Percentiles rank a stretch among this genome's conserved stretches.
Conservation (phyloP, 306 rosid genomes). For the Phaseolus lunatus region DNA sequence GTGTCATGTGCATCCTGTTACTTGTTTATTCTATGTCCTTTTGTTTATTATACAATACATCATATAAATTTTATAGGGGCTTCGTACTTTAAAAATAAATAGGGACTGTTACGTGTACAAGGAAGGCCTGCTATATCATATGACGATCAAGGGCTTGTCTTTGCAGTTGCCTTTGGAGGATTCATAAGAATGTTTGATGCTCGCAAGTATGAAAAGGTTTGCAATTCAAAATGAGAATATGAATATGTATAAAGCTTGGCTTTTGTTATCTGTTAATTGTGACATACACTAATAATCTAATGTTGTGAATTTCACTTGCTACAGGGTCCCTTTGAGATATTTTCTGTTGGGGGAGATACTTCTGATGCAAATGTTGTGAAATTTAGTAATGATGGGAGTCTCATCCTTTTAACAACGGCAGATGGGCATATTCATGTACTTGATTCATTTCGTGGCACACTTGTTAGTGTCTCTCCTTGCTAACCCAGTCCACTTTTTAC, state of each 20-base stretch:
- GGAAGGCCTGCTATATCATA: conserved; percentile 96
- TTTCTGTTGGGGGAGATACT: conserved; percentile 86
- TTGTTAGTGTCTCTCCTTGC: conserved; percentile 59
- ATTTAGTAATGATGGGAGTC: conserved; percentile 95
- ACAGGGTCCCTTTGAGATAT: conserved; percentile 94
- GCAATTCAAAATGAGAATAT: conserved; percentile 37
- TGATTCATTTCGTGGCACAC: conserved; percentile 94
- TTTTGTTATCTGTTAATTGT: conserved; percentile 19
- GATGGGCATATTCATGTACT: conserved; percentile 92
- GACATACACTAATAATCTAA: conserved; percentile 35
- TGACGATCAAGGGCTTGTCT: conserved; percentile 93
- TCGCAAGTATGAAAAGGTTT: conserved; percentile 88
- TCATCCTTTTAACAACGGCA: conserved; percentile 82
- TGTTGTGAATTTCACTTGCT: conserved; percentile 44
- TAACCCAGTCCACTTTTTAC: conserved; percentile 22
- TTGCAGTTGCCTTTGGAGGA: conserved; percentile 94
- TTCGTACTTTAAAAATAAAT: conserved; percentile 40
- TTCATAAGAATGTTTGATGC: conserved; percentile 89
- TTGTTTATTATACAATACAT: conserved; percentile 40
- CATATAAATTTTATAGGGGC: conserved; percentile 36
- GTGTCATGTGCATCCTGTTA: conserved; percentile 33
- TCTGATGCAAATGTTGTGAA: conserved; percentile 96
- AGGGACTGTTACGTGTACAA: conserved; percentile 94
- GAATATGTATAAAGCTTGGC: neutral
- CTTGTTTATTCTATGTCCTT: conserved; percentile 35